Conservation (phyloP, 805 yeast genomes). For the Suhomyces sp. region DNA sequence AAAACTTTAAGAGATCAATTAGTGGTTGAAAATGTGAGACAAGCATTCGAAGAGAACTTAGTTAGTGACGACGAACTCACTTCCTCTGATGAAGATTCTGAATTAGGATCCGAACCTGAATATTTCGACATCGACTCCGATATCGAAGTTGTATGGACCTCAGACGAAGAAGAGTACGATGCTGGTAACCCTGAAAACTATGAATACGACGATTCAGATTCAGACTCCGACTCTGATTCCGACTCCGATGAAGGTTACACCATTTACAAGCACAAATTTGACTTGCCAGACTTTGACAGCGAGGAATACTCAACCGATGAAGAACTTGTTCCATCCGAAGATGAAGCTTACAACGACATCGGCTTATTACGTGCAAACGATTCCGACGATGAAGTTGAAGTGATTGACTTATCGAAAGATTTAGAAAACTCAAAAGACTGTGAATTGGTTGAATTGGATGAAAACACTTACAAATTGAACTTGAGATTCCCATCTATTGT, state of each 20-base stretch:
- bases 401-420: slow-evolving; percentile 41
- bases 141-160: slow-evolving; percentile 15
- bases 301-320: slow-evolving; percentile 39
- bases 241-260: slow-evolving; percentile 41
- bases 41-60: slow-evolving; percentile 32
- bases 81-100: slow-evolving; percentile 16
- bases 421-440: slow-evolving; percentile 43
- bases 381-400: slow-evolving; percentile 29
- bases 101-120: slow-evolving; percentile 18
- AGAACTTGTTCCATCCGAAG: slow-evolving; percentile 24
- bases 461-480: slow-evolving; percentile 36
- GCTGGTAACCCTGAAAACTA: slow-evolving; percentile 20
- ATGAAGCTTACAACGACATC: slow-evolving; percentile 16
- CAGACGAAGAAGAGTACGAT: slow-evolving; percentile 20
- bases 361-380: slow-evolving; percentile 27
- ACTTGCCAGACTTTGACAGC: slow-evolving; percentile 32
- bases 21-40: slow-evolving; percentile 36
- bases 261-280: slow-evolving; percentile 40
- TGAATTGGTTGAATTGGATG: slow-evolving; percentile 38
- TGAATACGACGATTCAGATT: slow-evolving; percentile 20
- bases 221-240: slow-evolving; percentile 23
- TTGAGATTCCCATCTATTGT: slow-evolving; percentile 41
- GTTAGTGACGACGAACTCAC: slow-evolving; percentile 26
- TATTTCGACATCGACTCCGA: slow-evolving; percentile 34
- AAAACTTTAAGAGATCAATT: slow-evolving; percentile 30